Conservation (phyloP, 75 land plant genomes). For the Larix kaempferi region DNA sequence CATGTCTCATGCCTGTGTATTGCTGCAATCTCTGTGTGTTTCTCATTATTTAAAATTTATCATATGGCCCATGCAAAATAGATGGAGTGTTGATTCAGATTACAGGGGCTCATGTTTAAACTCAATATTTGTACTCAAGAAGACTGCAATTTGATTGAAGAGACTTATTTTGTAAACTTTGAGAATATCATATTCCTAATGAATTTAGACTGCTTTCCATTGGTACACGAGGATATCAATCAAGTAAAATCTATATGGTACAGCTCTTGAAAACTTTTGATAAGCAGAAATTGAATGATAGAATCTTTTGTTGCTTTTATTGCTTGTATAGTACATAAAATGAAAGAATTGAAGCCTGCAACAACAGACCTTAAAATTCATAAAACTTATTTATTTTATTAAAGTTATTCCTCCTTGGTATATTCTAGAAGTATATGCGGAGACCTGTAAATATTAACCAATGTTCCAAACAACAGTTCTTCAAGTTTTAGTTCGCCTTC, state of each 20-base stretch:
- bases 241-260: not conserved
- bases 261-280: not conserved
- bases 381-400: not conserved
- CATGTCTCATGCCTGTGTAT: too few species aligned
- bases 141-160: not conserved
- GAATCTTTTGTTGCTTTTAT: not conserved
- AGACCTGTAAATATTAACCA: slow-evolving; percentile 90
- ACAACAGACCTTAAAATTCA: not conserved
- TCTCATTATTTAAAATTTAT: too few species aligned
- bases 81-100: too few species aligned
- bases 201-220: not conserved
- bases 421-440: slow-evolving; percentile 97
- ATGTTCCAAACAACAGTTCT: slow-evolving; percentile 95
- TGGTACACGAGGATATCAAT: not conserved
- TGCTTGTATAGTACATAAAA: not conserved
- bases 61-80: too few species aligned
- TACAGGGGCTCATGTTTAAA: too few species aligned
- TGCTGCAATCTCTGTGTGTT: too few species aligned
- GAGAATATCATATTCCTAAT: not conserved
- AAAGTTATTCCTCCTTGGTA: slow-evolving; percentile 69
- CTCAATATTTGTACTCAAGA: not conserved
- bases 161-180: not conserved
- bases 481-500: slow-evolving; percentile 93
- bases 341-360: not conserved
- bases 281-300: not conserved